Evolutionary conservation across 2,329 filamentous ascomycete species (phyloP).

Genomic region (Scedosporium aurantiacum): DNA sequence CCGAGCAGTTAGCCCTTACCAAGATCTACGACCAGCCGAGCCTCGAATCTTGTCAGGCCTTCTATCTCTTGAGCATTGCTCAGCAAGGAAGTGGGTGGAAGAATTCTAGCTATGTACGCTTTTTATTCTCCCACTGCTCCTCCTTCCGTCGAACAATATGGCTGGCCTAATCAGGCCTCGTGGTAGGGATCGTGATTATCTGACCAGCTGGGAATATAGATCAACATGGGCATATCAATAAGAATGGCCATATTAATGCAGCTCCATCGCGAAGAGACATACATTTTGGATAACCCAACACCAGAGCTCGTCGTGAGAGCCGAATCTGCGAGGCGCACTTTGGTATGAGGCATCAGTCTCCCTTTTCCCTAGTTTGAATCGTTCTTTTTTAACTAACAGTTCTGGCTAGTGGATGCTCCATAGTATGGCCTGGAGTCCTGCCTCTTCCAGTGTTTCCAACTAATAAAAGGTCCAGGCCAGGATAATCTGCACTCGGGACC

Average conservation of each 20-base stretch:
- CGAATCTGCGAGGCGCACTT: conserved; percentile 45
- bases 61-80: conserved; percentile 47
- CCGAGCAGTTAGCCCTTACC: conserved; percentile 32
- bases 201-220: conserved; percentile 20
- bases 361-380: neutral
- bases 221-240: conserved; percentile 45
- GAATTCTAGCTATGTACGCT: conserved; percentile 41
- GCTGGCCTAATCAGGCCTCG: neutral
- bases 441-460: neutral
- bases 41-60: conserved; percentile 45
- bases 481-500: conserved; percentile 46
- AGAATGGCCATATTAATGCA: conserved; percentile 44
- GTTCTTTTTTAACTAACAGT: neutral
- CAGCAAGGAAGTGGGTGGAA: conserved; percentile 45
- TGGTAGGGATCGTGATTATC: conserved; percentile 11
- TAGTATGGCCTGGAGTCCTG: conserved; percentile 20
- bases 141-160: neutral
- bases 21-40: conserved; percentile 43
- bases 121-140: neutral
- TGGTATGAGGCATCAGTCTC: conserved; percentile 28
- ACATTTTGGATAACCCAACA: conserved; percentile 29
- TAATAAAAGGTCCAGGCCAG: conserved; percentile 24
- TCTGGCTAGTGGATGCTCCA: conserved; percentile 43
- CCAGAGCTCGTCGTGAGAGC: conserved; percentile 34
- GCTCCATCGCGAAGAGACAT: conserved; percentile 45